Conservation (phyloP, 2,329 filamentous ascomycete genomes). For the Hymenoscyphus infarciens region DNA sequence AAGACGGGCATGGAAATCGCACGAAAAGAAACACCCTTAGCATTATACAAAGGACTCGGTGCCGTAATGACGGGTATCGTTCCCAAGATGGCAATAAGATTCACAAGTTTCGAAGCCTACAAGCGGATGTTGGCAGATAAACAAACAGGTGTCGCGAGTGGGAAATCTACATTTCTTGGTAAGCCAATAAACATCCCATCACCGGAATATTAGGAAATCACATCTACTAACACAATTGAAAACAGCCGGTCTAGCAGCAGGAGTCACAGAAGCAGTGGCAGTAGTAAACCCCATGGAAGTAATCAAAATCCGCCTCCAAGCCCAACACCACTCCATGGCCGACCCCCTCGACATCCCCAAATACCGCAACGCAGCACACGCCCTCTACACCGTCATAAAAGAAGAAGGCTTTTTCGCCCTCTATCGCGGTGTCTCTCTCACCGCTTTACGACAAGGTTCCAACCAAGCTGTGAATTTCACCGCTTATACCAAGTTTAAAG, state of each 20-base stretch:
- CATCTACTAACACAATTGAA: conserved; percentile 10
- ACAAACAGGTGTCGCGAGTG: conserved; percentile 63
- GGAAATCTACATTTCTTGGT: conserved; percentile 69
- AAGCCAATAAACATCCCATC: conserved; percentile 36
- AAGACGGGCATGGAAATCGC: conserved; percentile 83
- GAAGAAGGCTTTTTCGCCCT: conserved; percentile 87
- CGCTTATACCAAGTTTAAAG: conserved; percentile 91
- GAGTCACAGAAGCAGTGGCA: conserved; percentile 92
- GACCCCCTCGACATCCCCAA: conserved; percentile 95
- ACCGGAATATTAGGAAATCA: too few relatives aligned
- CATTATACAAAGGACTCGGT: conserved; percentile 96
- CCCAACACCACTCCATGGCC: conserved; percentile 96
- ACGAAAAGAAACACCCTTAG: conserved; percentile 83
- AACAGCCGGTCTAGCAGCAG: conserved; percentile 79
- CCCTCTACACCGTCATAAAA: conserved; percentile 79
- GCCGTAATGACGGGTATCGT: conserved; percentile 95
- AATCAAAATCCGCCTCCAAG: conserved; percentile 96
- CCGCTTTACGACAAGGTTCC: conserved; percentile 83
- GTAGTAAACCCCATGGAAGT: conserved; percentile 99
- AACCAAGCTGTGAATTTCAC: conserved; percentile 99
- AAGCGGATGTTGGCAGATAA: conserved; percentile 76
- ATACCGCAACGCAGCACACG: conserved; percentile 88
- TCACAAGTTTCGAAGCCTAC: conserved; percentile 95
- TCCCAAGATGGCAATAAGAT: conserved; percentile 98
- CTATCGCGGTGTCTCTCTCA: conserved; percentile 91